phyloP scores from a whole-genome alignment of 208 protist genomes.

The Blastocrithidia nonstop region DNA sequence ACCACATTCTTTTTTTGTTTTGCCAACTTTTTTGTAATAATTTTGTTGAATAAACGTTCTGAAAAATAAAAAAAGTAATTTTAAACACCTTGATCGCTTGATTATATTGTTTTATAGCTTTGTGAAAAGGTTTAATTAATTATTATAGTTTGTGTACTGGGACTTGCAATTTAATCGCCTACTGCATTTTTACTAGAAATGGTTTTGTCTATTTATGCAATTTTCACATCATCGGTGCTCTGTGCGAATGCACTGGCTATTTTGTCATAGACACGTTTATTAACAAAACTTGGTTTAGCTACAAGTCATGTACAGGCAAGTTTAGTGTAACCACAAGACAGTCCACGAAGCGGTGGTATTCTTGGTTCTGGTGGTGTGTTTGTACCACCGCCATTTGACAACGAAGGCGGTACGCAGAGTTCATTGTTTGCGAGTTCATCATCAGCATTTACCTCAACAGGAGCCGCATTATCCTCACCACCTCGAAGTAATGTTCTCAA shows the following conservation, averaged over 20 bases:
- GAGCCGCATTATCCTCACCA: not conserved
- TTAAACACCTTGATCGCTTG: too few species aligned
- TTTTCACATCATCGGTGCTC: conserved; percentile 34
- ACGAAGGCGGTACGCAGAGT: not conserved
- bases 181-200: conserved; percentile 16
- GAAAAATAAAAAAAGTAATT: too few species aligned
- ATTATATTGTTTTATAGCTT: too few species aligned
- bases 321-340: conserved; percentile 1
- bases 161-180: too few species aligned
- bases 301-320: conserved; percentile 10
- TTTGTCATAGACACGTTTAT: conserved; percentile 68
- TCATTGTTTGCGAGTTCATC: not conserved
- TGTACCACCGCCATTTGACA: conserved; percentile 8
- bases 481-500: not conserved
- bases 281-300: conserved; percentile 53
- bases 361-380: conserved; percentile 2
- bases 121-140: too few species aligned
- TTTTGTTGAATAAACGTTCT: too few species aligned
- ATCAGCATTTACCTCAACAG: not conserved
- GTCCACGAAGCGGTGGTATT: conserved; percentile 8
- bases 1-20: too few species aligned
- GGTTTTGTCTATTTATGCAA: conserved; percentile 51
- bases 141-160: too few species aligned
- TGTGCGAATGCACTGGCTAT: conserved; percentile 70
- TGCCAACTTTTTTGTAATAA: too few species aligned